phyloP scores from a whole-genome alignment of 208 protist genomes.

The Leishmania turanica region DNA sequence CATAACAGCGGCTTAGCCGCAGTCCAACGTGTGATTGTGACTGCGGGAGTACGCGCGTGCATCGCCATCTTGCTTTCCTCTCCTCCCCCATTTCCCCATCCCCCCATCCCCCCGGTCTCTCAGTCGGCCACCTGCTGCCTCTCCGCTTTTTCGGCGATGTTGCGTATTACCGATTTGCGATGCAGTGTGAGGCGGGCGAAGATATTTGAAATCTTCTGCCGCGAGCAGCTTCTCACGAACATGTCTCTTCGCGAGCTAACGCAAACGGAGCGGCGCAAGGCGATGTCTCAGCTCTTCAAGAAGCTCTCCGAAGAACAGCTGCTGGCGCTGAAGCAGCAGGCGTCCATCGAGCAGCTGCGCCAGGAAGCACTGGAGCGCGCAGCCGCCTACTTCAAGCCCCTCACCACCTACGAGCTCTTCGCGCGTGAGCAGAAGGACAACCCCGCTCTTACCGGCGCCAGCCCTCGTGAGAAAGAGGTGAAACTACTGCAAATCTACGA shows the following conservation, averaged over 20 bases:
- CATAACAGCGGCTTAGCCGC: background rate
- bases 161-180: constrained; percentile 13
- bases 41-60: background rate
- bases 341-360: constrained; percentile 25
- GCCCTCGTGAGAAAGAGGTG: constrained; percentile 50
- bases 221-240: constrained; percentile 54
- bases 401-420: constrained; percentile 69
- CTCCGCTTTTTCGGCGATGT: constrained; percentile 22
- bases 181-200: constrained; percentile 30
- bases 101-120: background rate
- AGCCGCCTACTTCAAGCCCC: constrained; percentile 15
- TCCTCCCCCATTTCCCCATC: too few species aligned
- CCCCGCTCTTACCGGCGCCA: constrained; percentile 52
- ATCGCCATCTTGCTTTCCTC: background rate
- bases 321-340: constrained; percentile 37
- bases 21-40: background rate
- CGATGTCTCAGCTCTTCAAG: constrained; percentile 50
- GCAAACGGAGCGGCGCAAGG: constrained; percentile 36
- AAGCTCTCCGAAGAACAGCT: constrained; percentile 34
- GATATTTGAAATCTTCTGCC: constrained; percentile 57
- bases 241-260: constrained; percentile 42
- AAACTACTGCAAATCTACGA: constrained; percentile 72
- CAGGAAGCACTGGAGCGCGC: constrained; percentile 23
- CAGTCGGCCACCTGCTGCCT: background rate
- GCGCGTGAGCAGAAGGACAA: constrained; percentile 58